Percentiles rank a stretch among this genome's conserved stretches.
Evolutionary conservation across 2,329 filamentous ascomycete species (phyloP).

Genomic region (Trichoderma semiorbis): DNA sequence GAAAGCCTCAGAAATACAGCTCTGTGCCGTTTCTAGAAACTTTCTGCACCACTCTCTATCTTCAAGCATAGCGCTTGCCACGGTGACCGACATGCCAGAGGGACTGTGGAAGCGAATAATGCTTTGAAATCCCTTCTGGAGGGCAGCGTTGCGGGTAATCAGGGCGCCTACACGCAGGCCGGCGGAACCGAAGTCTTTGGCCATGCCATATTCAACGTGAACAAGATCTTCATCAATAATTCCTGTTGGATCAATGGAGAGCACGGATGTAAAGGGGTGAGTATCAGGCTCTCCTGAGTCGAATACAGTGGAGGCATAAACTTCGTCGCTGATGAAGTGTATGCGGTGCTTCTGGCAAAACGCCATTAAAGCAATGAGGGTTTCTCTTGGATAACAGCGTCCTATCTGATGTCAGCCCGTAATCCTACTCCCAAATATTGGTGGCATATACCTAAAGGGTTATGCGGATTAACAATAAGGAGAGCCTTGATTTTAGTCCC

Average conservation of each 20-base stretch:
- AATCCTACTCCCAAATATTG: fast-evolving
- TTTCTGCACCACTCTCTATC: background rate
- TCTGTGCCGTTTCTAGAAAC: background rate
- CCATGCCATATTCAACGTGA: background rate
- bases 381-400: background rate
- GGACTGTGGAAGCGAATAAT: background rate
- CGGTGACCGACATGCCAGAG: background rate
- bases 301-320: background rate
- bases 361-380: background rate
- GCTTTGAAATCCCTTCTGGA: background rate
- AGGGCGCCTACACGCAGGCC: background rate
- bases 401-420: background rate
- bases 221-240: background rate
- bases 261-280: background rate
- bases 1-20: background rate
- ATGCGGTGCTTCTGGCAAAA: background rate
- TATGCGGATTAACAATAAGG: background rate
- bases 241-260: background rate
- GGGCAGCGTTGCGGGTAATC: background rate
- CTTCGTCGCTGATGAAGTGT: background rate
- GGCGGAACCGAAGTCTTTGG: background rate
- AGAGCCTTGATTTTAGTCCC: background rate
- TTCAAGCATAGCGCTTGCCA: background rate
- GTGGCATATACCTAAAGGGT: background rate
- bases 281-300: background rate